These are phyloP conservation scores for Diaporthe destruens DNA, from an alignment of 2,329 filamentous ascomycete species.

Conservation along the genomic window DNA sequence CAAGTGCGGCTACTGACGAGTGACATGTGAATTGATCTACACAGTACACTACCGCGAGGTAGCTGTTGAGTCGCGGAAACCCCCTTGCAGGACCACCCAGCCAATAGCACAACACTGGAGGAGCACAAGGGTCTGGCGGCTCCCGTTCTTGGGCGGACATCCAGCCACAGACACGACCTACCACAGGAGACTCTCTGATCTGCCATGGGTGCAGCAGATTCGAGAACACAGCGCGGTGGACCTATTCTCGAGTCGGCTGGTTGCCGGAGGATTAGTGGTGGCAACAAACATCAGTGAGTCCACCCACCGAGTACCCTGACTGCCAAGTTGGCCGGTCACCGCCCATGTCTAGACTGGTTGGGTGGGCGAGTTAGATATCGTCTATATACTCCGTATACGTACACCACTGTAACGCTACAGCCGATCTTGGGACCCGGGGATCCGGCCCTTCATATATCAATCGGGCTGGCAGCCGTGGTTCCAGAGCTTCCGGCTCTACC, in stretches of 20 bases:
- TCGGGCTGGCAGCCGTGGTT: neutral
- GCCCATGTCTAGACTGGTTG: neutral
- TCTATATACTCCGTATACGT: neutral
- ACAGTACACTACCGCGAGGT: neutral
- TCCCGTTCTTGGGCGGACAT: slow-evolving; percentile 1
- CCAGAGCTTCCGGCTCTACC: slow-evolving; percentile 10
- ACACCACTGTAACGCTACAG: neutral
- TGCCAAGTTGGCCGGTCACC: no score
- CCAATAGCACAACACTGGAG: slow-evolving; percentile 39
- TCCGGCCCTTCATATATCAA: slow-evolving; percentile 23
- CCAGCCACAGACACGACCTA: neutral
- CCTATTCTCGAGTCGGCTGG: neutral
- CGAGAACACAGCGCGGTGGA: neutral
- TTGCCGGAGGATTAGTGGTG: neutral
- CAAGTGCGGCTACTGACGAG: no score
- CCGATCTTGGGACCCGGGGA: slow-evolving; percentile 4
- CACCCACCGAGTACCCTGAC: neutral
- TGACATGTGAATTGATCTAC: neutral
- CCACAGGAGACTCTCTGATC: neutral
- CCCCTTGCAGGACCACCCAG: neutral
- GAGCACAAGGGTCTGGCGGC: slow-evolving; percentile 38
- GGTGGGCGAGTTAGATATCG: neutral
- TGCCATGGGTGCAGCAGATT: neutral
- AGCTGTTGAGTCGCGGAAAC: neutral
- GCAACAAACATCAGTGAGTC: neutral